A percentile compares a stretch with the other conserved stretches of the same genome.
These are phyloP conservation scores for Penicillium griseofulvum DNA, from an alignment of 2,329 filamentous ascomycete species.

Conservation along the genomic window DNA sequence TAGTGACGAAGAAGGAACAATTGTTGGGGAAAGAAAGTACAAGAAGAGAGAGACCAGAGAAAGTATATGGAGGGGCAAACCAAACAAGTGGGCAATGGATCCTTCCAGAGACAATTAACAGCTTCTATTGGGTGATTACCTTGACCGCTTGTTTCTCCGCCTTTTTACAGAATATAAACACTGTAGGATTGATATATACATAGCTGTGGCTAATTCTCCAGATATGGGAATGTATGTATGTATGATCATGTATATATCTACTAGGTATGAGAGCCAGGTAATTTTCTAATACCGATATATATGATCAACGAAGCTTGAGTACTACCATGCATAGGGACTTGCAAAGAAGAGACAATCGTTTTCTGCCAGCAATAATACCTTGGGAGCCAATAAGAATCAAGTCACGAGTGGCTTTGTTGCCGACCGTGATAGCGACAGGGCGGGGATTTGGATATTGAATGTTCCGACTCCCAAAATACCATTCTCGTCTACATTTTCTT, in stretches of 20 bases:
- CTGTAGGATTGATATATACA: neutral
- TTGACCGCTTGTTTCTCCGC: neutral
- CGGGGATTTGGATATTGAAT: conserved; percentile 1
- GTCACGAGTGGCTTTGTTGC: neutral
- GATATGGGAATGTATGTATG: neutral
- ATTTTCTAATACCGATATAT: neutral
- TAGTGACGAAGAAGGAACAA: neutral
- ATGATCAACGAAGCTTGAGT: neutral
- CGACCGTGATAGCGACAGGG: neutral
- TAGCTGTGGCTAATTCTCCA: neutral
- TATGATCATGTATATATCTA: neutral
- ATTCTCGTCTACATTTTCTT: neutral
- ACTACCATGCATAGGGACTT: no score
- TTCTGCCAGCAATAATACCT: neutral
- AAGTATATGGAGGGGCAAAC: conserved; percentile 9
- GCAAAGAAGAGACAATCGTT: neutral
- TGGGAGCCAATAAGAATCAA: neutral
- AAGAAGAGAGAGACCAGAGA: neutral
- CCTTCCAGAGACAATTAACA: neutral
- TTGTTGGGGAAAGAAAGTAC: neutral
- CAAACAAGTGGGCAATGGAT: conserved; percentile 3
- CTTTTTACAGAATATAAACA: neutral
- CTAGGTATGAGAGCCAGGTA: neutral
- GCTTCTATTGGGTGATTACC: neutral
- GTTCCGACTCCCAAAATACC: neutral